These are phyloP conservation scores for Salvia sclarea DNA, from an alignment of 305 asterid species.

Conservation along the genomic window DNA sequence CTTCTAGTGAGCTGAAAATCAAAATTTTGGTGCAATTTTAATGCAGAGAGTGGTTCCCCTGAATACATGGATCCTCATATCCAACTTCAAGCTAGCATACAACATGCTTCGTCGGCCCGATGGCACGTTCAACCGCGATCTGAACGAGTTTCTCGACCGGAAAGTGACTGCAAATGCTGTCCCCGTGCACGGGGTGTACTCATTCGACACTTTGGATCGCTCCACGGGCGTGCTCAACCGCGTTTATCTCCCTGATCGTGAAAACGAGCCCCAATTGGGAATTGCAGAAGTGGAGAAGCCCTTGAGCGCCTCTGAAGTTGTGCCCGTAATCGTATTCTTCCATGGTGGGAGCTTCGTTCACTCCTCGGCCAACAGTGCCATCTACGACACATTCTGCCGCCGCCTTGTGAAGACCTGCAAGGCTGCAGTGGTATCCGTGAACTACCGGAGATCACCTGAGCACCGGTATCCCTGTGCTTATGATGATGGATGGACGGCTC, in stretches of 20 bases:
- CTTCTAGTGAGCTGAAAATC: neutral
- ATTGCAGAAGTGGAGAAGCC: conserved; percentile 53
- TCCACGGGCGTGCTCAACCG: conserved; percentile 51
- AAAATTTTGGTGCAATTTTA: neutral
- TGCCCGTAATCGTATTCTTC: conserved; percentile 57
- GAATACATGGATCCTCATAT: conserved; percentile 64
- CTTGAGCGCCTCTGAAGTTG: conserved; percentile 47
- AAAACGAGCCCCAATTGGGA: conserved; percentile 45
- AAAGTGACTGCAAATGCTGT: conserved; percentile 50
- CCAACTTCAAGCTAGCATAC: conserved; percentile 65
- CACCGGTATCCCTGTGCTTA: conserved; percentile 64
- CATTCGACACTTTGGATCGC: conserved; percentile 56
- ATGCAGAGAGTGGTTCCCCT: conserved; percentile 73
- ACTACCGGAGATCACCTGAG: conserved; percentile 68
- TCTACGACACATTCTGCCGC: conserved; percentile 62
- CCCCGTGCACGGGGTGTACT: conserved; percentile 61
- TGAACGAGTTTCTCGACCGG: conserved; percentile 62
- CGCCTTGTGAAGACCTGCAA: conserved; percentile 53
- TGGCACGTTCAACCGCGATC: conserved; percentile 61
- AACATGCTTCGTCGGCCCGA: conserved; percentile 59
- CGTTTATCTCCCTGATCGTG: conserved; percentile 39
- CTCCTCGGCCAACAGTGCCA: conserved; percentile 67
- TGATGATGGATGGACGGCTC: conserved; percentile 68
- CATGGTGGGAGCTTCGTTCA: conserved; percentile 77
- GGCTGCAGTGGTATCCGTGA: conserved; percentile 62